Evolutionary conservation across 192 early-diverging fungal genomes (phyloP).

Genomic region (Linnemannia exigua): DNA sequence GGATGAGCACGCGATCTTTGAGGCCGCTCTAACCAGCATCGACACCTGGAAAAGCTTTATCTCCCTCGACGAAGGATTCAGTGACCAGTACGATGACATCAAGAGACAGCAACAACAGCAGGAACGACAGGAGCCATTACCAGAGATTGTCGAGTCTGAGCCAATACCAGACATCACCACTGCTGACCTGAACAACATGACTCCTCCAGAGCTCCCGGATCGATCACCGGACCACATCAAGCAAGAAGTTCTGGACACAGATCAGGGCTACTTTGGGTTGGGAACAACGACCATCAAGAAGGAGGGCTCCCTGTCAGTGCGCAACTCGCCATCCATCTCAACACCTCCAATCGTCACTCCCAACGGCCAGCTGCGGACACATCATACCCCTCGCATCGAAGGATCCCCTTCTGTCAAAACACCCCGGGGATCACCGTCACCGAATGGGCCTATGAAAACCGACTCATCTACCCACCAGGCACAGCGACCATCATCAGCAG

Average conservation of each 20-base stretch:
- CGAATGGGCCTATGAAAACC: constrained; percentile 2
- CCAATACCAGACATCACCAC: constrained; percentile 11
- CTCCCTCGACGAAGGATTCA: constrained; percentile 41
- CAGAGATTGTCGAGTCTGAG: constrained; percentile 9
- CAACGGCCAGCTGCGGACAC: constrained; percentile 33
- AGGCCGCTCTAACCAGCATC: constrained; percentile 46
- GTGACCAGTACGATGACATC: constrained; percentile 18
- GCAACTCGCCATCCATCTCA: constrained; percentile 21
- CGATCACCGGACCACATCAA: constrained; percentile 20
- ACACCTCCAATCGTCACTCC: constrained; percentile 27
- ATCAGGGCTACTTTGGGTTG: constrained; percentile 13
- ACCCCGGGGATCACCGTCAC: constrained; percentile 16
- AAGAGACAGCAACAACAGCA: constrained; percentile 17
- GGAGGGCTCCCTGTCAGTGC: constrained; percentile 33
- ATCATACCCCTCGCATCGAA: constrained; percentile 23
- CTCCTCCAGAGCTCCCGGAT: background rate
- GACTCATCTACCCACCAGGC: background rate
- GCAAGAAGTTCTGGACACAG: constrained; percentile 29
- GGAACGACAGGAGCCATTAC: constrained; percentile 13
- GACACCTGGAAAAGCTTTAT: constrained; percentile 59
- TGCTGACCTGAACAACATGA: constrained; percentile 9
- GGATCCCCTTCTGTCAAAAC: constrained; percentile 27
- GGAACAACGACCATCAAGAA: constrained; percentile 34
- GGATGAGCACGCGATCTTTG: constrained; percentile 55
- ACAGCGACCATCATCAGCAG: background rate